These are phyloP conservation scores for Fusarium heterosporum DNA, from an alignment of 2,329 filamentous ascomycete species.

Conservation along the genomic window DNA sequence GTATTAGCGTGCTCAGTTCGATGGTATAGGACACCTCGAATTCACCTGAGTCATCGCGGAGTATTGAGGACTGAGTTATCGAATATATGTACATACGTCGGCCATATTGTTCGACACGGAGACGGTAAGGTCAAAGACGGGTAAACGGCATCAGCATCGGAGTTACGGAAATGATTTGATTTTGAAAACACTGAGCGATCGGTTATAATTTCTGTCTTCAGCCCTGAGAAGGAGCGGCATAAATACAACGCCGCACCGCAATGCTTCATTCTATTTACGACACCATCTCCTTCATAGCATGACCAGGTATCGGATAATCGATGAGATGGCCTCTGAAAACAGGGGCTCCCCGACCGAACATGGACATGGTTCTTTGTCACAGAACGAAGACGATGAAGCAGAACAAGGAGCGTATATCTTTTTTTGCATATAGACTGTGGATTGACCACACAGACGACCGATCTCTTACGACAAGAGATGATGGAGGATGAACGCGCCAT, in stretches of 20 bases:
- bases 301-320: constrained; percentile 9
- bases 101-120: constrained; percentile 24
- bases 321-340: constrained; percentile 34
- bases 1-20: constrained; percentile 82
- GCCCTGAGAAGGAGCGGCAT: constrained; percentile 33
- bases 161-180: constrained; percentile 47
- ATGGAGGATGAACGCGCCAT: constrained; percentile 27
- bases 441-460: constrained; percentile 35
- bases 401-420: constrained; percentile 34
- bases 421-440: constrained; percentile 46
- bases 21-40: constrained; percentile 53
- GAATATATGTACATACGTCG: constrained; percentile 44
- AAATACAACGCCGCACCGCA: constrained; percentile 23
- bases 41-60: constrained; percentile 29
- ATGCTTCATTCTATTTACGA: constrained; percentile 16
- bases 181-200: constrained; percentile 39
- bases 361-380: not conserved
- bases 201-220: constrained; percentile 43
- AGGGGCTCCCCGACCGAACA: constrained; percentile 19
- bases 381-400: constrained; percentile 13
- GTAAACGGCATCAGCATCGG: constrained; percentile 52
- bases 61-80: constrained; percentile 34
- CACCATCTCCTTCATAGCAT: not conserved
- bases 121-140: constrained; percentile 41
- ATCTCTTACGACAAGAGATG: constrained; percentile 34